Conservation (phyloP, 208 protist genomes). For the Tritrichomonas musculus region DNA sequence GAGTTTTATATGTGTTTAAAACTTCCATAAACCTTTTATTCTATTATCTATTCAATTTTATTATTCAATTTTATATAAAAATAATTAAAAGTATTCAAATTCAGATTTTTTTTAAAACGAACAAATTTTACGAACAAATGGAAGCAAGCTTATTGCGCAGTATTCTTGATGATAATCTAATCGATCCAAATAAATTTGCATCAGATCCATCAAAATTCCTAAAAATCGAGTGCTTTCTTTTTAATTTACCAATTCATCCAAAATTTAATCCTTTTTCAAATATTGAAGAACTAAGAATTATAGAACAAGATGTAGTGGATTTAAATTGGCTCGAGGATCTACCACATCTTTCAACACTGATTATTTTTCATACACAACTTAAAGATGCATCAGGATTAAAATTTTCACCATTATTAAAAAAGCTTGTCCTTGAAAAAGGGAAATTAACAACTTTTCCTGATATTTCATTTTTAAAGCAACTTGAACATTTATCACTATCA, state of each 20-base stretch:
- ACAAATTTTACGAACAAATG: no score
- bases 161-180: conserved; percentile 4
- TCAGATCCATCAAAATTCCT: background rate
- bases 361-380: background rate
- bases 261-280: background rate
- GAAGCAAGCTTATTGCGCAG: background rate
- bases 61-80: no score
- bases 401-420: background rate
- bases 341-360: background rate
- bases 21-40: no score
- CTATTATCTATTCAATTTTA: no score
- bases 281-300: background rate
- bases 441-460: background rate
- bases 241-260: conserved; percentile 8
- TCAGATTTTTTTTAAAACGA: no score
- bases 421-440: background rate
- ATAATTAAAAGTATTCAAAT: no score
- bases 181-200: background rate
- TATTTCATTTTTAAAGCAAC: background rate
- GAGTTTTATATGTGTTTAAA: no score
- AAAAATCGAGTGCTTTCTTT: conserved; percentile 15
- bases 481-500: background rate
- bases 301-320: conserved; percentile 13
- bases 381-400: background rate
- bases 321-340: background rate